Evolutionary conservation across 495 filamentous ascomycete genomes (phyloP), one percentile per base, ranked within the genome.

Genomic region (Collariella sp.): DNA sequence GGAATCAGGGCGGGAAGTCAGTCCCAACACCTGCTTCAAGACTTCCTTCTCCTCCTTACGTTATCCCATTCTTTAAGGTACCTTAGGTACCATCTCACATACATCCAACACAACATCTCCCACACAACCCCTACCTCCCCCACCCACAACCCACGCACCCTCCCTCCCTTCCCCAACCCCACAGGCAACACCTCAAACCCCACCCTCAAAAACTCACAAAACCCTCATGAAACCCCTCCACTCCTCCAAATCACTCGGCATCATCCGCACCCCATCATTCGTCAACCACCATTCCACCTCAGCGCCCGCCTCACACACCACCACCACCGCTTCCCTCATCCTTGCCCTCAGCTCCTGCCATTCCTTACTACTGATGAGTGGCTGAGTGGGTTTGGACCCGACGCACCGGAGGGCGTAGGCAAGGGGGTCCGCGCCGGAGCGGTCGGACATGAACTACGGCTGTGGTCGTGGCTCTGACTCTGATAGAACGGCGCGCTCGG

Each of bases 231-330:
- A 74, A 54, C 2, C 57, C 49, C 22, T 44, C 75, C 76, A 79
- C 15, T 75, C 72, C 10, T 61, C 54, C 2, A 38, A 13, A 44
- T 67, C 63, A 20, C 60, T 45, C 7, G 76, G 75, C 76, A 78
- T 81, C 54, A 79, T 50, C 50, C 78, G 60, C 24, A 76, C 67
- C 2, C 78, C 78, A 38, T 79, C 78, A 57, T 79, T 71, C 5
- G 59, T 52, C 12, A 80, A 49, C 74, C 73, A 79, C 23, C 52
- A 54, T 11, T 49, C 61, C 7, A 22, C 52, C 16, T 13, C 29
- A 2, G 9, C 1, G 0, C 67, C 70, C 15, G 72, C 63, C 50
- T 78, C 70, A 50, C 75, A 79, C 0, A 80, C 58, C 35, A 79
- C 54, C 3, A 79, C 63, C 24, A 76, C 20, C 1, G 67, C 67